These are phyloP conservation scores for Eucalyptus rudis DNA, from an alignment of 345 rosid species.

Conservation along the genomic window DNA sequence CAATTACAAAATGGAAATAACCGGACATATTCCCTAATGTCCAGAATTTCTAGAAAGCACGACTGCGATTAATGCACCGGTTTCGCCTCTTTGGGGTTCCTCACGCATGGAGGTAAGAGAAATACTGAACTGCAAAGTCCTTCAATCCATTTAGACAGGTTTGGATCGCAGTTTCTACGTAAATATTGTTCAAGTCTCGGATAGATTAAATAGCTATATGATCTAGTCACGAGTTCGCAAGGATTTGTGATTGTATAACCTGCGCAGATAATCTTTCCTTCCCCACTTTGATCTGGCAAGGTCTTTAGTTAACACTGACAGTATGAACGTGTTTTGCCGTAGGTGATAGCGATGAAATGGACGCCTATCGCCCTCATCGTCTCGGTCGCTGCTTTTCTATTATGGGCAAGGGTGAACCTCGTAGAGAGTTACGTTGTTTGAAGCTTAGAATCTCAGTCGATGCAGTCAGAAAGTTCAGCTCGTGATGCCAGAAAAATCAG, in stretches of 20 bases:
- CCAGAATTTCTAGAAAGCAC: constrained; percentile 6
- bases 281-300: neutral
- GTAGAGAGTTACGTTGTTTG: constrained; percentile 23
- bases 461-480: neutral
- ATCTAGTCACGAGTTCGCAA: neutral
- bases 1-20: neutral
- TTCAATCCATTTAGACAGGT: neutral
- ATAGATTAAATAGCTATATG: neutral
- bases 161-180: neutral
- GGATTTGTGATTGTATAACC: neutral
- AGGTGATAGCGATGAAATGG: constrained; percentile 50
- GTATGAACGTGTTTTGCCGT: neutral
- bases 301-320: neutral
- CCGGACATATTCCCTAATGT: neutral
- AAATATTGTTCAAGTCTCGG: neutral
- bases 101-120: constrained; percentile 25
- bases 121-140: neutral
- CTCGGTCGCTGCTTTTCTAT: constrained; percentile 19
- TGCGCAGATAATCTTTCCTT: neutral
- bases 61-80: neutral
- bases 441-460: neutral
- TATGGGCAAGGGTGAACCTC: constrained; percentile 20
- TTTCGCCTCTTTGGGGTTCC: constrained; percentile 33
- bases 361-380: constrained; percentile 27
- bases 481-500: neutral